These are phyloP conservation scores for Phylloboletellus chloephorus DNA, from an alignment of 1,284 basidiomycete species.

Conservation along the genomic window DNA sequence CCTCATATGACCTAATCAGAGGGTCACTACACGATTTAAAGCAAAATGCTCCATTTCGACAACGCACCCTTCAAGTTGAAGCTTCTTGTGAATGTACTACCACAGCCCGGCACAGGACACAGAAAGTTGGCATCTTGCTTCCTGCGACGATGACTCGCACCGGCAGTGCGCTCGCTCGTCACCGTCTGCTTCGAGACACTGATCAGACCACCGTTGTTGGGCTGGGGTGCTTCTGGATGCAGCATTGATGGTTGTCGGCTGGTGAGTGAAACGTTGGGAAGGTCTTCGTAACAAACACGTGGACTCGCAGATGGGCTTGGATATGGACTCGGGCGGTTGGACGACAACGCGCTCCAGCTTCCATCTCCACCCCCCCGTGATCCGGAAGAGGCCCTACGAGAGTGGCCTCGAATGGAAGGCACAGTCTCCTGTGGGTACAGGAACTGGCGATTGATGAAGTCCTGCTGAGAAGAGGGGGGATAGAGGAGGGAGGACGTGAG, in stretches of 20 bases:
- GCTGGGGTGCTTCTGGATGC: conserved; percentile 19
- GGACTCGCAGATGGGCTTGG: conserved; percentile 33
- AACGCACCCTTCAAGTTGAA: conserved; percentile 73
- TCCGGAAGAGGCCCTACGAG: conserved; percentile 57
- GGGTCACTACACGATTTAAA: conserved; percentile 15
- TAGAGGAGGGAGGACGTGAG: conserved; percentile 33
- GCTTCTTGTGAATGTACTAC: conserved; percentile 76
- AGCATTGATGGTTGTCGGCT: conserved; percentile 25
- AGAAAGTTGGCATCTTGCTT: conserved; percentile 71
- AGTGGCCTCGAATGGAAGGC: conserved; percentile 45
- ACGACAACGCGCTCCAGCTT: conserved; percentile 30
- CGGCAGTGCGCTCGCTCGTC: conserved; percentile 68
- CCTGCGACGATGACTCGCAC: conserved; percentile 64
- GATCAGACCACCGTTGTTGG: background rate
- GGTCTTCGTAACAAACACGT: conserved; percentile 31
- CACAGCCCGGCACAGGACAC: conserved; percentile 73
- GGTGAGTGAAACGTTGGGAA: conserved; percentile 30
- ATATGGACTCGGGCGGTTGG: conserved; percentile 32
- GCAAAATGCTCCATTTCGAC: conserved; percentile 8
- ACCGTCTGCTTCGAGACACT: conserved; percentile 30
- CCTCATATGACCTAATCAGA: conserved; percentile 59
- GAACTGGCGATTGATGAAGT: conserved; percentile 45
- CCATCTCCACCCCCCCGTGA: conserved; percentile 37
- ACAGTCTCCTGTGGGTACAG: conserved; percentile 39
- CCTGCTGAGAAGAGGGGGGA: conserved; percentile 39